Percentiles rank a stretch among this genome's conserved stretches.
phyloP scores from a whole-genome alignment of 495 filamentous ascomycete genomes.

The Penicillium silybi region DNA sequence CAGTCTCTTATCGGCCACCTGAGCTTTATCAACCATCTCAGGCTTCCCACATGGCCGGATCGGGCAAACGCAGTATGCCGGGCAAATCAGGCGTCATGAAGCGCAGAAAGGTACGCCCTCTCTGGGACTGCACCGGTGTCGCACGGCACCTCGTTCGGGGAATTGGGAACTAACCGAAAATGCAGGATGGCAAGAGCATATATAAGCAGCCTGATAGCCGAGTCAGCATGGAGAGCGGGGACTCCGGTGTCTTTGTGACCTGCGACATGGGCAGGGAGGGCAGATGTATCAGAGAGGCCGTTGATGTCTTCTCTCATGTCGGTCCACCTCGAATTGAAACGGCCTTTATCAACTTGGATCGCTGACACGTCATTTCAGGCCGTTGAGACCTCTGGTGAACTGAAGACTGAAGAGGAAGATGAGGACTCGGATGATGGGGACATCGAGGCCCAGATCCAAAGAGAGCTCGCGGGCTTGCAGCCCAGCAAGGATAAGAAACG shows the following conservation, averaged over 20 bases:
- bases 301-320: constrained; percentile 73
- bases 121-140: background rate
- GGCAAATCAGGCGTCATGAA: constrained; percentile 26
- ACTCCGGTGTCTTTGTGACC: constrained; percentile 84
- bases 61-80: constrained; percentile 33
- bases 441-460: constrained; percentile 79
- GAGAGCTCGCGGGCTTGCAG: constrained; percentile 67
- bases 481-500: constrained; percentile 41
- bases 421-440: constrained; percentile 52
- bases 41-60: constrained; percentile 17
- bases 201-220: constrained; percentile 23
- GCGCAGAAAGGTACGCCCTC: constrained; percentile 35
- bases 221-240: constrained; percentile 61
- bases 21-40: background rate
- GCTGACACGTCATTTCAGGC: constrained; percentile 8
- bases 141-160: background rate
- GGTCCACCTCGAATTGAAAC: constrained; percentile 4
- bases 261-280: constrained; percentile 77
- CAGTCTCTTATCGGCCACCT: background rate
- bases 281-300: constrained; percentile 70
- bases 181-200: constrained; percentile 30
- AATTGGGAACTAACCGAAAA: constrained; percentile 11
- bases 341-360: background rate
- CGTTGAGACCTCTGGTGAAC: constrained; percentile 21
- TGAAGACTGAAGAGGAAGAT: constrained; percentile 14